phyloP scores from a whole-genome alignment of 495 filamentous ascomycete genomes.

The Penicillium soppii region DNA sequence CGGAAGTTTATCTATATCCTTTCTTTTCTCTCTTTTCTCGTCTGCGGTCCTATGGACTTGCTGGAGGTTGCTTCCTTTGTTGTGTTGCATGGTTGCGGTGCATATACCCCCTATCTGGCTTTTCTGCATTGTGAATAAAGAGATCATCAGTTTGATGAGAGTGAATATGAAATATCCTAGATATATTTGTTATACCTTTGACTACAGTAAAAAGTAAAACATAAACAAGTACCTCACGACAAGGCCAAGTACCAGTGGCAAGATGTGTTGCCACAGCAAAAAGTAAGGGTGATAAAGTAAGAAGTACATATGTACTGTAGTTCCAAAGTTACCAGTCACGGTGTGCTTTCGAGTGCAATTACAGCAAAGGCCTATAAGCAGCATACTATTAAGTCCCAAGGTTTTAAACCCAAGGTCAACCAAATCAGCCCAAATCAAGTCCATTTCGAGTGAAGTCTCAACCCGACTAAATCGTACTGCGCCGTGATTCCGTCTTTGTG shows the following conservation, averaged over 20 bases:
- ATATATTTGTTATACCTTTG: background rate
- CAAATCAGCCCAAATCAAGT: slow-evolving; percentile 7
- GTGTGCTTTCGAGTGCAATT: too few relatives aligned
- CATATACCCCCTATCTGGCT: slow-evolving; percentile 40
- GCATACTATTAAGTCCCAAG: background rate
- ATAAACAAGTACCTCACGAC: background rate
- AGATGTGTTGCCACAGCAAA: background rate
- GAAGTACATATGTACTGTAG: too few relatives aligned
- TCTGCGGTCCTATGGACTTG: slow-evolving; percentile 1
- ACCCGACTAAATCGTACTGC: slow-evolving; percentile 7
- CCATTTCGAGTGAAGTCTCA: too few relatives aligned
- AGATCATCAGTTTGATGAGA: slow-evolving; percentile 9
- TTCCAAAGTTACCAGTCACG: too few relatives aligned
- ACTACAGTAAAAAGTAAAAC: background rate
- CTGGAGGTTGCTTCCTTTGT: slow-evolving; percentile 29
- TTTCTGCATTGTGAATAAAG: slow-evolving; percentile 36
- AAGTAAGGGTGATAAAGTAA: too few relatives aligned
- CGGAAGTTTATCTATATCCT: slow-evolving; percentile 9
- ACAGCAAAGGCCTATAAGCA: background rate
- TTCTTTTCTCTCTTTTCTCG: slow-evolving; percentile 4
- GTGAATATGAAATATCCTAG: slow-evolving; percentile 12
- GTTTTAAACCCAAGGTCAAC: background rate
- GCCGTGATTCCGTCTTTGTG: slow-evolving; percentile 14
- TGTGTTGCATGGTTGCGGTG: slow-evolving; percentile 38
- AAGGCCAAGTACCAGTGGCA: background rate